Evolutionary conservation across 2,329 filamentous ascomycete genomes (phyloP), one percentile per base, ranked within the genome.

Genomic region (Sporothrix euskadiensis): DNA sequence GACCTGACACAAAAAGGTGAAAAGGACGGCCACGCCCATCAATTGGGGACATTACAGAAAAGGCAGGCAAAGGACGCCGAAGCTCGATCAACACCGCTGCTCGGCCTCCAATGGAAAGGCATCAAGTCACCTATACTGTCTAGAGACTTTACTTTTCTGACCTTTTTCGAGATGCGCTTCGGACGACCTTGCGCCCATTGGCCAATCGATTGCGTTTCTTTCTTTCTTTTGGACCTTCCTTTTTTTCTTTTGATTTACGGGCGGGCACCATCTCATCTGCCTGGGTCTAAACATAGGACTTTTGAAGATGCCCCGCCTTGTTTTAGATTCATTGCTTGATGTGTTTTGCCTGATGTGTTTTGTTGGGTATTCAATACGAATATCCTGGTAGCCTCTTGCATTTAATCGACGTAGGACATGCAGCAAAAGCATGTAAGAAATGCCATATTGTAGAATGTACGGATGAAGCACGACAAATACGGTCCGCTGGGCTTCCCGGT

Each of bases 171-270:
- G 35, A 65, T 65, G 35, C 10, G 19, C 35, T 65, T 44, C n/a
- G 59, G 59, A 65, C 9, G n/a, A 44, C 59, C n/a, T 26, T 22
- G 59, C 35, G n/a, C 49, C 66, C 32, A 69, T 56, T 69, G 66
- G 66, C 66, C 66, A 69, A 69, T 69, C 32, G 66, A 9, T 16
- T 16, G 30, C 30, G 19, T 32, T 49, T 49, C 44, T 52, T 26
- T 49, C 32, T 12, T 44, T 16, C 16, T 22, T 22, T 44, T 26
- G 26, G 26, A 26, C 26, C 6, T 22, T 1, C 5, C 1, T 14
- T 10, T 22, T 22, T 26, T 3, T 35, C 35, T 35, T 35, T 35
- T 35, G 35, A 0, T 8, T 3, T n/a, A 10, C 35, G 19, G 30
- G 9, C 30, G 35, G 41, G 16, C 61, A 66, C 39, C 32, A 19